Conservation (phyloP, 176 grass and related monocot species). For the Oryza longistaminata region DNA sequence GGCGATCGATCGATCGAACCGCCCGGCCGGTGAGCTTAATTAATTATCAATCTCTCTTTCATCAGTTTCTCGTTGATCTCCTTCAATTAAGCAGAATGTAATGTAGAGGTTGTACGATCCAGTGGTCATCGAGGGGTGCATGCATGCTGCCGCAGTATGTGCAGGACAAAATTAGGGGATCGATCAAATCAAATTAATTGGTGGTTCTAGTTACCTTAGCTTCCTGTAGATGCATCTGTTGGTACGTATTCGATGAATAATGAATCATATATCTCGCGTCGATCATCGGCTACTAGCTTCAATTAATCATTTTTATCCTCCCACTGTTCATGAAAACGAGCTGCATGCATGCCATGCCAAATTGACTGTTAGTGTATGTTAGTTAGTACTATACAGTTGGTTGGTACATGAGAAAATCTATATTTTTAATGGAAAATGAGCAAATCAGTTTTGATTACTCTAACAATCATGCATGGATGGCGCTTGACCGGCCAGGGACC, state of each 20-base stretch:
- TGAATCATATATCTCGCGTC: too few species aligned
- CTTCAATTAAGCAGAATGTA: neutral
- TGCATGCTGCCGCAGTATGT: neutral
- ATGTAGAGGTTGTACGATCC: neutral
- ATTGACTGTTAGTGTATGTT: neutral
- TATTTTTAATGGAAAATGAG: too few species aligned
- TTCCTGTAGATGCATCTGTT: slow-evolving; percentile 25
- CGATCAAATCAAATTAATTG: slow-evolving; percentile 1
- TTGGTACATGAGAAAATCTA: neutral
- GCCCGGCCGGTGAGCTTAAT: too few species aligned
- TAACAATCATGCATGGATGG: neutral
- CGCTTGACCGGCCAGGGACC: neutral
- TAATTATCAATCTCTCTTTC: too few species aligned
- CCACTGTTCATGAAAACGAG: neutral
- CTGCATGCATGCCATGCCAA: neutral
- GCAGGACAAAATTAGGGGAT: neutral
- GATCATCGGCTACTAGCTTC: too few species aligned
- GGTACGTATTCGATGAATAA: too few species aligned
- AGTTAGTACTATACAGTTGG: neutral
- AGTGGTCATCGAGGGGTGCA: neutral
- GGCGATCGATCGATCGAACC: too few species aligned
- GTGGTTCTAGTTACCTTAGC: neutral
- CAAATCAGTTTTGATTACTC: neutral
- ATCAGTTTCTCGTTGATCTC: neutral
- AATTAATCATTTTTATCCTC: neutral